Evolutionary conservation across 805 yeast genomes (phyloP).

Genomic region (Barnettozyma sucrosica): DNA sequence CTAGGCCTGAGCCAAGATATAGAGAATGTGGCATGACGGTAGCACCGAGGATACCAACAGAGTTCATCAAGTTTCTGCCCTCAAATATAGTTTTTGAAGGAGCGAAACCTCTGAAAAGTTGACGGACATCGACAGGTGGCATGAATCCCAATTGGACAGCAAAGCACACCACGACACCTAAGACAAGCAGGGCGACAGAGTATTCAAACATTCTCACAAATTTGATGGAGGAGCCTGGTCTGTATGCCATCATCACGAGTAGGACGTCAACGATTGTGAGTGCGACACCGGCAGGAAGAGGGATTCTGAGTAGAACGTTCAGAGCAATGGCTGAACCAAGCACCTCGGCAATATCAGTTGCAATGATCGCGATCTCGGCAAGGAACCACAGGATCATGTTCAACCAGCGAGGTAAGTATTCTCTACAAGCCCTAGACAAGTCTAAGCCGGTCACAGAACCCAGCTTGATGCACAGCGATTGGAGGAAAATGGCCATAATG

Average conservation of each 20-base stretch:
- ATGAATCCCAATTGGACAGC: conserved; percentile 50
- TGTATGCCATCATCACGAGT: conserved; percentile 72
- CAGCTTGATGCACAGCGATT: conserved; percentile 74
- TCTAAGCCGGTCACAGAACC: conserved; percentile 90
- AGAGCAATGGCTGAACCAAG: conserved; percentile 89
- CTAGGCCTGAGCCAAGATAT: conserved; percentile 80
- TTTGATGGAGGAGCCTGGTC: conserved; percentile 67
- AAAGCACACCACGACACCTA: conserved; percentile 1
- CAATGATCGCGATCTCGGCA: conserved; percentile 84
- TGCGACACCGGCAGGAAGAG: conserved; percentile 71
- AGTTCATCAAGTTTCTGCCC: conserved; percentile 62
- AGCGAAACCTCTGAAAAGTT: conserved; percentile 59
- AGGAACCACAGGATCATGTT: conserved; percentile 61
- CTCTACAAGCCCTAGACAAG: conserved; percentile 77
- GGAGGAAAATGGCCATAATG: conserved; percentile 76
- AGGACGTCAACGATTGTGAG: conserved; percentile 78
- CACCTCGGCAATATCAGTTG: conserved; percentile 92
- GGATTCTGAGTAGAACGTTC: conserved; percentile 67
- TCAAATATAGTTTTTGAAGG: conserved; percentile 52
- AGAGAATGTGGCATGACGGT: conserved; percentile 93
- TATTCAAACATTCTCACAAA: conserved; percentile 50
- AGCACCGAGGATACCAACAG: conserved; percentile 84
- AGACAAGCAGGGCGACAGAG: neutral
- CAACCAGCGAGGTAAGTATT: conserved; percentile 61
- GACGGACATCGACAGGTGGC: conserved; percentile 35